These are phyloP conservation scores for Hyaloscypha variabilis DNA, from an alignment of 495 filamentous ascomycete species.

Conservation along the genomic window DNA sequence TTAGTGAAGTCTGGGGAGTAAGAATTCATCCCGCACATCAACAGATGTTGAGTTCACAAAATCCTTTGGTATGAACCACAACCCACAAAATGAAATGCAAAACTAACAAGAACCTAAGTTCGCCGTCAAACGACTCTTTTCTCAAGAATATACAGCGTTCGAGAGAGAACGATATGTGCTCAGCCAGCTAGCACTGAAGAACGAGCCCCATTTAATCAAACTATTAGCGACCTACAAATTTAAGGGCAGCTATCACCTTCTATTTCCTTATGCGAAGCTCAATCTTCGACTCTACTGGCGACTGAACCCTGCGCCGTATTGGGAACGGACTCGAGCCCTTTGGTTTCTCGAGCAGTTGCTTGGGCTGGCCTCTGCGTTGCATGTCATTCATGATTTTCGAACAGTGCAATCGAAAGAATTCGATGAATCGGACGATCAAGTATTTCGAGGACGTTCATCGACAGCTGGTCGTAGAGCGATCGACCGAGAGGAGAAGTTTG, in stretches of 20 bases:
- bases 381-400: too few relatives aligned
- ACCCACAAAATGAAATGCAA: too few relatives aligned
- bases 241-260: slow-evolving; percentile 15
- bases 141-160: slow-evolving; percentile 14
- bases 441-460: too few relatives aligned
- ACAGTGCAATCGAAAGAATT: too few relatives aligned
- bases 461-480: too few relatives aligned
- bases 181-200: slow-evolving; percentile 7
- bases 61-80: too few relatives aligned
- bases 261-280: slow-evolving; percentile 25
- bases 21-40: too few relatives aligned
- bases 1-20: too few relatives aligned
- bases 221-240: slow-evolving; percentile 22
- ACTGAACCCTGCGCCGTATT: slow-evolving; percentile 2
- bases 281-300: slow-evolving; percentile 25
- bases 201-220: slow-evolving; percentile 22
- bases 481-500: too few relatives aligned
- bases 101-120: slow-evolving; percentile 17
- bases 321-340: slow-evolving; percentile 8
- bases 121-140: slow-evolving; percentile 22
- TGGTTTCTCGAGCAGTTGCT: slow-evolving; percentile 6
- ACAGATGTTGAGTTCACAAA: too few relatives aligned
- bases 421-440: too few relatives aligned
- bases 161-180: slow-evolving; percentile 18
- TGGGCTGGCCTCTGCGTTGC: too few relatives aligned